phyloP scores from a whole-genome alignment of 2,329 filamentous ascomycete genomes.

The Colletotrichum cordylinicola region DNA sequence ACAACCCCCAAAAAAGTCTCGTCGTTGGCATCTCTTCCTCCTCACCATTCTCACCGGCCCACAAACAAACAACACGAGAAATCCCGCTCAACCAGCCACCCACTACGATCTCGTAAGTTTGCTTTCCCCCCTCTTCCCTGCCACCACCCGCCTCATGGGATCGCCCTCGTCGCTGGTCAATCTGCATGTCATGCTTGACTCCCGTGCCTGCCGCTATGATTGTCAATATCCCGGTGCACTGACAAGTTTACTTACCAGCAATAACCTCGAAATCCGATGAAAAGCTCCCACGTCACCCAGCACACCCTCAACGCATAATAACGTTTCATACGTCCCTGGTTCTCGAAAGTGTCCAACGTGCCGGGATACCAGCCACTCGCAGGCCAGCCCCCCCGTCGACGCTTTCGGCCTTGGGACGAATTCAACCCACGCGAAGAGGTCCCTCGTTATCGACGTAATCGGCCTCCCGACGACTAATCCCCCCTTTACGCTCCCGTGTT shows the following conservation, averaged over 20 bases:
- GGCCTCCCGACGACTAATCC: slow-evolving; percentile 1
- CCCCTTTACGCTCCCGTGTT: slow-evolving; percentile 22
- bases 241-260: slow-evolving; percentile 13
- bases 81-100: neutral
- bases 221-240: slow-evolving; percentile 17
- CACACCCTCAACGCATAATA: slow-evolving; percentile 27
- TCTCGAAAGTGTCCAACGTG: slow-evolving; percentile 11
- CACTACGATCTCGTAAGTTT: slow-evolving; percentile 2
- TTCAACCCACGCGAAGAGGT: neutral
- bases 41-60: neutral
- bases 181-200: slow-evolving; percentile 17
- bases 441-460: slow-evolving; percentile 10
- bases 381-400: neutral
- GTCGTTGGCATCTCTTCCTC: neutral
- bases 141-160: neutral
- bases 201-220: slow-evolving; percentile 4
- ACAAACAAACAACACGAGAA: neutral
- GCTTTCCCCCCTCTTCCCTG: neutral
- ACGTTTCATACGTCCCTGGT: slow-evolving; percentile 29
- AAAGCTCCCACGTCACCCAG: slow-evolving; percentile 13
- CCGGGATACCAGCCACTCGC: slow-evolving; percentile 1
- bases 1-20: neutral
- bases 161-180: neutral
- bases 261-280: slow-evolving; percentile 15
- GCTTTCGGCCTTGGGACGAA: slow-evolving; percentile 17